These are phyloP conservation scores for Phytophthora pistaciae DNA, from an alignment of 352 stramenopile genomes.

Conservation along the genomic window DNA sequence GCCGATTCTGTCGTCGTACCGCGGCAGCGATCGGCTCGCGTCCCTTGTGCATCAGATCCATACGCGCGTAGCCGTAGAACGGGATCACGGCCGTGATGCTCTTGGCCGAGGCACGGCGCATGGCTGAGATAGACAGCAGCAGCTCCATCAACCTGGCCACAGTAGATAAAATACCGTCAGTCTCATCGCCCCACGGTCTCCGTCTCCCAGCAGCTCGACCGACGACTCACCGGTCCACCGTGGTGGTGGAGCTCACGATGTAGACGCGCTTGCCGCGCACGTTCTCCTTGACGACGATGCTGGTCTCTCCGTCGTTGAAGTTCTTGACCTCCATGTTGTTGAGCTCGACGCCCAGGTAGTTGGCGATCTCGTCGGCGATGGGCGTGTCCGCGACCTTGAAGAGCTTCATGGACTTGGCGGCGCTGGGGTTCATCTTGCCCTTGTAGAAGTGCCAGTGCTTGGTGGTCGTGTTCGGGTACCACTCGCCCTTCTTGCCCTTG, in stretches of 20 bases:
- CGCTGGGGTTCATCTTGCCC: slow-evolving; percentile 85
- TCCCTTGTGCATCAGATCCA: slow-evolving; percentile 89
- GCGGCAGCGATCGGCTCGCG: slow-evolving; percentile 84
- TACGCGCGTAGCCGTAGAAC: slow-evolving; percentile 89
- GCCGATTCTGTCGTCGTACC: slow-evolving; percentile 26
- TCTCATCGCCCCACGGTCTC: not conserved
- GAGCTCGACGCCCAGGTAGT: slow-evolving; percentile 80
- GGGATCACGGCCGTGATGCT: slow-evolving; percentile 90
- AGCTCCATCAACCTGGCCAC: slow-evolving; percentile 82
- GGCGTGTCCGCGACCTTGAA: slow-evolving; percentile 90
- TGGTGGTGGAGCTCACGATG: slow-evolving; percentile 90
- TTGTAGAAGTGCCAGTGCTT: slow-evolving; percentile 92
- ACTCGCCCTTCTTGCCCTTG: slow-evolving; percentile 42
- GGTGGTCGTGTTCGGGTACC: slow-evolving; percentile 85
- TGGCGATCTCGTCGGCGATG: slow-evolving; percentile 87
- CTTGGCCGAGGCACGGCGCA: slow-evolving; percentile 86
- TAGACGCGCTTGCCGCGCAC: slow-evolving; percentile 88
- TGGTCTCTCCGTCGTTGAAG: slow-evolving; percentile 89
- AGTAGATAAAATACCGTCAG: not conserved
- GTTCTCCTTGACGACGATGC: slow-evolving; percentile 76
- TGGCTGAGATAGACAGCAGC: slow-evolving; percentile 83
- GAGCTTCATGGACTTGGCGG: slow-evolving; percentile 89
- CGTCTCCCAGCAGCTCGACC: not conserved
- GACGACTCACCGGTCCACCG: slow-evolving; percentile 70
- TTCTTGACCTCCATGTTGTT: slow-evolving; percentile 87